Percentiles rank a stretch among this genome's conserved stretches.
These are phyloP conservation scores for Juncus effusus DNA, from an alignment of 176 grass and related monocot genomes.

Conservation along the genomic window DNA sequence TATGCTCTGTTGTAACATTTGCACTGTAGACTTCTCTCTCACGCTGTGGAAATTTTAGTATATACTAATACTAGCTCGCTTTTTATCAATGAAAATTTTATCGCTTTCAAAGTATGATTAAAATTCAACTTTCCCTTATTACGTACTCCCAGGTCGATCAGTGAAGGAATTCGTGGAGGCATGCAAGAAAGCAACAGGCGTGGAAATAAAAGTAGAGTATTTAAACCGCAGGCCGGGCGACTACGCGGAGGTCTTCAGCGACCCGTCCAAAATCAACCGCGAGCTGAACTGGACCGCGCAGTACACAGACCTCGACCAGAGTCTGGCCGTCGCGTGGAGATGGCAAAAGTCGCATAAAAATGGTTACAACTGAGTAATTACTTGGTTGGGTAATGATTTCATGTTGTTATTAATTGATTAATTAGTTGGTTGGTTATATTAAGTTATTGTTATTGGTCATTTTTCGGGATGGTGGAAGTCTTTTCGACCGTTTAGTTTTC, in stretches of 20 bases:
- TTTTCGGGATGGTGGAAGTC: constrained; percentile 11
- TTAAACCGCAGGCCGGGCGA: constrained; percentile 77
- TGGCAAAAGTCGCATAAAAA: constrained; percentile 79
- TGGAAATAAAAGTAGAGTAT: constrained; percentile 55
- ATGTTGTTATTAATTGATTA: too few relatives aligned
- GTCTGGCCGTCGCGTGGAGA: constrained; percentile 78
- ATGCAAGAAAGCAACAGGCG: constrained; percentile 83
- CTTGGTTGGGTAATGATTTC: too few relatives aligned
- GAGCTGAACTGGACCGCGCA: constrained; percentile 86
- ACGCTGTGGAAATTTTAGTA: too few relatives aligned
- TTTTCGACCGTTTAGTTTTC: constrained; percentile 20
- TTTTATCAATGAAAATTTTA: too few relatives aligned
- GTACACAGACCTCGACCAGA: constrained; percentile 71
- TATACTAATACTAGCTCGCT: too few relatives aligned
- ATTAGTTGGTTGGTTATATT: neutral
- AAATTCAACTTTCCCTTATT: too few relatives aligned
- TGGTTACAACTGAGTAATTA: constrained; percentile 36
- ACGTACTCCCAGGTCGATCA: constrained; percentile 68
- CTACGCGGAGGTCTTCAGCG: constrained; percentile 90
- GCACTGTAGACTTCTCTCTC: too few relatives aligned
- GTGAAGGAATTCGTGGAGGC: constrained; percentile 94
- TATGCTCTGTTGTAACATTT: too few relatives aligned
- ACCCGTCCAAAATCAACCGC: constrained; percentile 66
- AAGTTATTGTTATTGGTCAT: constrained; percentile 12
- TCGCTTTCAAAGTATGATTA: too few relatives aligned